Evolutionary conservation across 108 stramenopile genomes (phyloP), one percentile per base, ranked within the genome.

Genomic region (Conticribra guillardii): DNA sequence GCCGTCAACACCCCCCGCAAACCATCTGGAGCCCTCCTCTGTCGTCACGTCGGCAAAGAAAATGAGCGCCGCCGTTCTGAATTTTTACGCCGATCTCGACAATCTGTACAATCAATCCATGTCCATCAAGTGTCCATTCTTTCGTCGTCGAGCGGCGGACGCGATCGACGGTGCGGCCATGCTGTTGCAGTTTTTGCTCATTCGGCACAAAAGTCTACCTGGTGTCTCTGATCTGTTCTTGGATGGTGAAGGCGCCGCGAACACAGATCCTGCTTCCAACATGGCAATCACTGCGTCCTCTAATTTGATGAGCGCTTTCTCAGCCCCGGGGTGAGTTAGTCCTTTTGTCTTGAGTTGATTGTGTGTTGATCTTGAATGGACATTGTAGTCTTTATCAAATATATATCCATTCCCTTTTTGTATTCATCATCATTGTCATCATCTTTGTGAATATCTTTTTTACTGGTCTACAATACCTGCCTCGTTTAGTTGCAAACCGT

Each of bases 101-200:
- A 32, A 14, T 14, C 54, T 80, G 65, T 93, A 93, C 62, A 72
- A 65, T 52, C 57, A 73, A 50, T 85, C 91, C 19, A 53, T 63
- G 11, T 55, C 75, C n/a, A 79, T 93, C 49, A 87, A 87, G 56
- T 94, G 93, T 60, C 93, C 93, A 1, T 94, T 94, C 73, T 64
- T 91, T 29, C 68, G 84, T 23, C 81, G 93, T 41, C 89, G 93
- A 1, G 74, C 77, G 5, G 74, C 90, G 3, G 93, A 94, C 66
- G 11, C 82, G 14, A 67, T 94, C 18, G 93, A 94, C 67, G 73
- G 61, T 22, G 47, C 82, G 21, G 85, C 86, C 71, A 65, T 77
- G 64, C 47, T 90, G 2, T 61, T 86, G 48, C 68, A 80, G 16
- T 91, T 91, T 56, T 44, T 91, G 2, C 26, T 91, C 24, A 81